These are phyloP conservation scores for Rosellinia necatrix DNA, from an alignment of 2,329 filamentous ascomycete species.

Conservation along the genomic window DNA sequence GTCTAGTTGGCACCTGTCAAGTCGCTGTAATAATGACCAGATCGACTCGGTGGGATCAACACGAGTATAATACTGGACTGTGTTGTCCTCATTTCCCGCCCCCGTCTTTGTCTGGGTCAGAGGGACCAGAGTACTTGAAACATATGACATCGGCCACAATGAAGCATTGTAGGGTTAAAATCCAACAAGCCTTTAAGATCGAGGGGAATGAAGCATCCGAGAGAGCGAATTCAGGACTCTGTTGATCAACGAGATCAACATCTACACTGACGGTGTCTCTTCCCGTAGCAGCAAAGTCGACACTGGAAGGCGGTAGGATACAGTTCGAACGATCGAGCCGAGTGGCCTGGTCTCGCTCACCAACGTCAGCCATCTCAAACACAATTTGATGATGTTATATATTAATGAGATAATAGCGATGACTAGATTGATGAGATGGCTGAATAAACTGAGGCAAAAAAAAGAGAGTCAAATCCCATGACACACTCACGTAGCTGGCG, in stretches of 20 bases:
- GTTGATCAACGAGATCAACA: constrained; percentile 14
- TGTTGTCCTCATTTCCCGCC: not conserved
- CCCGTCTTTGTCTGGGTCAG: not conserved
- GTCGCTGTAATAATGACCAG: constrained; percentile 22
- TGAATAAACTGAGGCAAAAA: not conserved
- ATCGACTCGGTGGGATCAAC: constrained; percentile 19
- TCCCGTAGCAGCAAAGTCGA: constrained; percentile 1
- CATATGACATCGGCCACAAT: constrained; percentile 28
- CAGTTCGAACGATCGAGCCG: constrained; percentile 27
- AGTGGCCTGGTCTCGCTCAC: constrained; percentile 17
- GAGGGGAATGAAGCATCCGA: constrained; percentile 13
- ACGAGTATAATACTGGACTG: constrained; percentile 24
- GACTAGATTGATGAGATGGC: not conserved
- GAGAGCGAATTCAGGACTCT: not conserved
- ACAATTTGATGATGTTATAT: not conserved
- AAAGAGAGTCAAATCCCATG: not conserved
- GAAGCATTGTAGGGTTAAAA: constrained; percentile 27
- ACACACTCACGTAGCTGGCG: constrained; percentile 4
- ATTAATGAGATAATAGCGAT: not conserved
- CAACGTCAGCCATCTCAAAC: constrained; percentile 12
- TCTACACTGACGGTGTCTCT: constrained; percentile 19
- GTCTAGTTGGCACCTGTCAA: constrained; percentile 9
- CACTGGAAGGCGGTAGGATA: constrained; percentile 19
- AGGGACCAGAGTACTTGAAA: constrained; percentile 24
- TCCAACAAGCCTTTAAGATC: constrained; percentile 25